Base-by-base conservation (phyloP, 2,329 filamentous ascomycete genomes). In the Didymella glomerata region DNA sequence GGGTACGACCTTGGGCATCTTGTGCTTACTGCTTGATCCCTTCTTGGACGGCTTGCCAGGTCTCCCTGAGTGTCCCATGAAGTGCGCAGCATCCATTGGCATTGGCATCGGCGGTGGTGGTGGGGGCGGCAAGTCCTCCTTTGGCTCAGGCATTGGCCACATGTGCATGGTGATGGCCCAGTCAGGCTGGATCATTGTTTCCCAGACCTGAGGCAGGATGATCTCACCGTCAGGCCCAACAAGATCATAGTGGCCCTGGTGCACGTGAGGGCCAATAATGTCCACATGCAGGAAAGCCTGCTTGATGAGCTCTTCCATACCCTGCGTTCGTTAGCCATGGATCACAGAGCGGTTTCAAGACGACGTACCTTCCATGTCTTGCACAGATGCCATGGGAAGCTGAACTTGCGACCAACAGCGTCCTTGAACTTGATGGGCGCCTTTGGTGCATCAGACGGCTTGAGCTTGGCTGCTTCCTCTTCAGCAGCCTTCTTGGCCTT, bases 241-340 rank as follows among this genome's bases (percentile, higher is more conserved):
- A 30, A 83, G 76, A 54, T 82, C 80, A 68, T 82, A 83, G 61
- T 81, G 78, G 28, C 80, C 79, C 56, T 78, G 73, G 30, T 78
- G 75, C 7, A 83, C 79, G 56, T 81, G 79, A 38, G 77, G 76
- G 34, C 79, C 77, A 27, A 83, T 77, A 27, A 76, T 71, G 49
- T 82, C 81, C 28, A 82, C 77, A 60, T 82, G 79, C 22, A 79
- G 65, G 68, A 82, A 83, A 20, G 81, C 81, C 68, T 83, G 80
- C 62, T 80, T 79, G 73, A 83, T 82, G 47, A 83, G 73, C 28
- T 74, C 72, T 62, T 82, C 79, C 80, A 83, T 82, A 34, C 80
- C 80, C 74, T 82, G 73, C 91, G 91, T 34, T 11, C n/a, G 45
- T 59, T 50, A 56, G 49, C 46, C 84, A 86, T 80, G 96, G 67